These are phyloP conservation scores for Podospora anserina DNA, from an alignment of 495 filamentous ascomycete genomes.

Conservation along the genomic window DNA sequence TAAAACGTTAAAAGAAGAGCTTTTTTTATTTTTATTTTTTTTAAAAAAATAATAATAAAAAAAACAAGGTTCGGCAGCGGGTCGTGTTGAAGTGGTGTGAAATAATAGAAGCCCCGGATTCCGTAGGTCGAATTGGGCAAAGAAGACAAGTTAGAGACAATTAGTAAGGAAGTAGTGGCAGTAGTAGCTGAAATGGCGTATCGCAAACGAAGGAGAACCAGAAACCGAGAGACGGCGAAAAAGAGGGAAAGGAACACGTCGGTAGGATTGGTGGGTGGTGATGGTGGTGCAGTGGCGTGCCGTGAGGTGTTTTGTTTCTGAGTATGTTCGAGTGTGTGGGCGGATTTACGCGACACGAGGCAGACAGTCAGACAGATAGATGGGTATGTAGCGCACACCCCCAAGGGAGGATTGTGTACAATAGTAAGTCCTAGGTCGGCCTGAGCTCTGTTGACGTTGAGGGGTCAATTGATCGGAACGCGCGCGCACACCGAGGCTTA, in stretches of 20 bases:
- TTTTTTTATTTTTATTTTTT: background rate
- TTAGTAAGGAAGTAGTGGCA: slow-evolving; percentile 13
- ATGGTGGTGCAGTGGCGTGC: slow-evolving; percentile 8
- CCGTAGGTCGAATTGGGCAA: background rate
- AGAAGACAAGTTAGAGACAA: slow-evolving; percentile 12
- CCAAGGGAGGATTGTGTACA: background rate
- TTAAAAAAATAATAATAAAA: background rate
- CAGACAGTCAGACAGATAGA: background rate
- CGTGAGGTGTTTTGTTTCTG: slow-evolving; percentile 3
- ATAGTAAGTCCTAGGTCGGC: no score
- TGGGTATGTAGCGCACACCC: background rate
- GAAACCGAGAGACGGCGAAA: slow-evolving; percentile 1
- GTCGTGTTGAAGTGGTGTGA: slow-evolving; percentile 11
- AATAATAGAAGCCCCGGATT: slow-evolving; percentile 3
- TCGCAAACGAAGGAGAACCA: slow-evolving; percentile 12
- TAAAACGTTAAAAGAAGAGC: slow-evolving; percentile 1
- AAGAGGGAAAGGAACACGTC: slow-evolving; percentile 10
- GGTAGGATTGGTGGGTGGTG: slow-evolving; percentile 4
- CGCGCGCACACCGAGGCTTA: slow-evolving; percentile 24
- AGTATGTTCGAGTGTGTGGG: slow-evolving; percentile 12
- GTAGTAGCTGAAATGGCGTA: slow-evolving; percentile 5
- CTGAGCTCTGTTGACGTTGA: slow-evolving; percentile 17
- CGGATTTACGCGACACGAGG: slow-evolving; percentile 20
- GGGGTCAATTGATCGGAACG: slow-evolving; percentile 23
- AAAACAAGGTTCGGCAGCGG: slow-evolving; percentile 22